Evolutionary conservation across 2,329 filamentous ascomycete genomes (phyloP).

Genomic region (Sporothrix sp.): DNA sequence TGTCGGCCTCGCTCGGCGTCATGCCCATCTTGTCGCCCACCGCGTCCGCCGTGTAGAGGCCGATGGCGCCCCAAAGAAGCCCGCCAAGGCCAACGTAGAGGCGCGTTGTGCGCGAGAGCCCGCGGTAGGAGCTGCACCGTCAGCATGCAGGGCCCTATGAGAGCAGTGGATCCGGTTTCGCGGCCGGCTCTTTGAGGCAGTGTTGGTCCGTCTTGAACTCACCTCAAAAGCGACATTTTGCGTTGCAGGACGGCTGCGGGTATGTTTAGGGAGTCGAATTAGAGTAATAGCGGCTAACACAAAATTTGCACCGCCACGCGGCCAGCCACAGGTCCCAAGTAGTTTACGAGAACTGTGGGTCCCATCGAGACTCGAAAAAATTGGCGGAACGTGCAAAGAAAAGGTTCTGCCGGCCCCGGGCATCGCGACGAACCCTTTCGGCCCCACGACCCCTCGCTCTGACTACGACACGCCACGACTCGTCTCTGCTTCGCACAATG

Average conservation of each 20-base stretch:
- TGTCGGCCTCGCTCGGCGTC: constrained; percentile 63
- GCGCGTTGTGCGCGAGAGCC: constrained; percentile 60
- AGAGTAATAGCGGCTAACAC: no score
- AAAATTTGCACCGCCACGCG: constrained; percentile 12
- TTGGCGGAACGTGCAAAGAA: constrained; percentile 6
- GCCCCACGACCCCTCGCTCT: no score
- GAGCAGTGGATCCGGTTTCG: no score
- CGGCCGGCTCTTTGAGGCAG: no score
- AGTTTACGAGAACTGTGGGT: neutral
- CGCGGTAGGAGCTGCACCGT: constrained; percentile 53
- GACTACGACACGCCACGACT: no score
- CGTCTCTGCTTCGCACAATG: no score
- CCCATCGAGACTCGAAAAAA: constrained; percentile 6
- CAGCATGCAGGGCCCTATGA: no score
- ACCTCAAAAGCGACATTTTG: constrained; percentile 24
- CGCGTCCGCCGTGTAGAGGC: constrained; percentile 62
- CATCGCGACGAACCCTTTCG: neutral
- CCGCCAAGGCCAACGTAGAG: constrained; percentile 62
- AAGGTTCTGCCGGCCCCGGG: neutral
- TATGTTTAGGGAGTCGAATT: no score
- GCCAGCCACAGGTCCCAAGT: constrained; percentile 1
- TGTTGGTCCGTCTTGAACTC: neutral
- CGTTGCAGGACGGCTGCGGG: neutral
- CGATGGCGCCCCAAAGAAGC: constrained; percentile 65
- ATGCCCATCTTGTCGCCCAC: constrained; percentile 66